Percentiles rank a stretch among this genome's conserved stretches.
Conservation (phyloP, 352 stramenopile genomes). For the Lagenidium sp. region DNA sequence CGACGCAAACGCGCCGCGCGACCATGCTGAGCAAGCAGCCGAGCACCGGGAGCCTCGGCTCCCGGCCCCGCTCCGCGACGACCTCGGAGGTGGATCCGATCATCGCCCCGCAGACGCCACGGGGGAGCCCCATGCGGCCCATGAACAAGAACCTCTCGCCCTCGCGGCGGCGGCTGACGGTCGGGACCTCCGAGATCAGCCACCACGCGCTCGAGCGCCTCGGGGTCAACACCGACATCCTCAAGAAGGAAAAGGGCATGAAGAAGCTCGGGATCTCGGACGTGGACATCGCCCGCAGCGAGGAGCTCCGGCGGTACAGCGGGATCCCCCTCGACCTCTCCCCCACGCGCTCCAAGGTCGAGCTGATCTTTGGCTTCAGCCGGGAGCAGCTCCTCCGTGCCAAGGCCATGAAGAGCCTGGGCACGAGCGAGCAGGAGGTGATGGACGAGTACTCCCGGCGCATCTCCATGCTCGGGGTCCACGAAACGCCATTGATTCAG, state of each 20-base stretch:
- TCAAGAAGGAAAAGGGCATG: conserved; percentile 36
- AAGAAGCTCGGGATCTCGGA: conserved; percentile 39
- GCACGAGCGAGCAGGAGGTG: conserved; percentile 27
- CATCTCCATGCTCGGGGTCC: conserved; percentile 19
- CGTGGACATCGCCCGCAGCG: conserved; percentile 20
- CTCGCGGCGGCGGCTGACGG: not conserved
- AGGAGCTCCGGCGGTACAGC: conserved; percentile 20
- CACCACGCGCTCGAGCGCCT: conserved; percentile 20
- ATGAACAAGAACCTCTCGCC: not conserved
- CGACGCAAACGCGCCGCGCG: too few relatives aligned
- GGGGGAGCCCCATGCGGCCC: not conserved
- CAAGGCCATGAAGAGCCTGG: conserved; percentile 27
- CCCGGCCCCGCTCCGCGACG: too few relatives aligned
- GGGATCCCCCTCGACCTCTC: conserved; percentile 8
- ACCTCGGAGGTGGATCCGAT: too few relatives aligned
- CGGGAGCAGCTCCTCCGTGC: conserved; percentile 24
- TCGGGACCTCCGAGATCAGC: conserved; percentile 3
- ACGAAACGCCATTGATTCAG: too few relatives aligned
- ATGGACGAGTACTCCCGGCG: conserved; percentile 24
- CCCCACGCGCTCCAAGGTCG: conserved; percentile 15
- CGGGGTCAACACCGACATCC: conserved; percentile 25
- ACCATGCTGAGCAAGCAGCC: too few relatives aligned
- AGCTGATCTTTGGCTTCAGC: conserved; percentile 28
- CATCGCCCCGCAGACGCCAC: not conserved
- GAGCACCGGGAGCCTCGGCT: too few relatives aligned